Evolutionary conservation across 2,329 filamentous ascomycete genomes (phyloP).

Genomic region (Talaromyces funiculosus): DNA sequence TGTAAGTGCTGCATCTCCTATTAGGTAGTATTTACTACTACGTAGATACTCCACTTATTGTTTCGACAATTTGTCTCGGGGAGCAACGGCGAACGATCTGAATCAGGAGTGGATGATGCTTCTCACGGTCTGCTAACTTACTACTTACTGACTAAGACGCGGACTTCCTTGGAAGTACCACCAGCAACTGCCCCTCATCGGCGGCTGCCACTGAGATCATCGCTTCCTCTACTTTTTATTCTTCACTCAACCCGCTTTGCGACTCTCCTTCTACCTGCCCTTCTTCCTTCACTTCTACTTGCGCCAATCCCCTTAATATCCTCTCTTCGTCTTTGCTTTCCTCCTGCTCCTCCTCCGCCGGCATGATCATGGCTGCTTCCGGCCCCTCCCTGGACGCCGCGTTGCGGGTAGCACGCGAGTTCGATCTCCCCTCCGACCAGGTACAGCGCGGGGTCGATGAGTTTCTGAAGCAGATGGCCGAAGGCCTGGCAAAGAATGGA

Average conservation of each 20-base stretch:
- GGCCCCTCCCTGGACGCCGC: conserved; percentile 59
- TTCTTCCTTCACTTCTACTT: neutral
- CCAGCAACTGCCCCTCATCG: neutral
- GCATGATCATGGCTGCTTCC: conserved; percentile 18
- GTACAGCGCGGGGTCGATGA: conserved; percentile 76
- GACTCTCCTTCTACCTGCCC: neutral
- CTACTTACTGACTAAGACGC: neutral
- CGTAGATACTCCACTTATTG: neutral
- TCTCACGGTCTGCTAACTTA: neutral
- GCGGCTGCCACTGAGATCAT: conserved; percentile 13
- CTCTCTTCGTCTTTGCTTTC: neutral
- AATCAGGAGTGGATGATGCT: neutral
- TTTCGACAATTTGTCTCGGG: neutral
- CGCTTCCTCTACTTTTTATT: neutral
- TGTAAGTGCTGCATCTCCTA: neutral
- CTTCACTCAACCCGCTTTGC: neutral
- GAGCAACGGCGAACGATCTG: neutral
- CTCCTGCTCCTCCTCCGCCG: neutral
- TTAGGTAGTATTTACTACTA: neutral
- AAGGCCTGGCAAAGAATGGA: conserved; percentile 72
- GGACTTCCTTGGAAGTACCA: neutral
- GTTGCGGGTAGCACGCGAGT: conserved; percentile 72
- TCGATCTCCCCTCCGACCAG: conserved; percentile 74
- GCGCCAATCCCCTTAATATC: conserved; percentile 4
- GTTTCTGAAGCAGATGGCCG: conserved; percentile 81